Evolutionary conservation across 164 flowering plant genomes (phyloP), one percentile per base, ranked within the genome.

Genomic region (Liriodendron chinense): DNA sequence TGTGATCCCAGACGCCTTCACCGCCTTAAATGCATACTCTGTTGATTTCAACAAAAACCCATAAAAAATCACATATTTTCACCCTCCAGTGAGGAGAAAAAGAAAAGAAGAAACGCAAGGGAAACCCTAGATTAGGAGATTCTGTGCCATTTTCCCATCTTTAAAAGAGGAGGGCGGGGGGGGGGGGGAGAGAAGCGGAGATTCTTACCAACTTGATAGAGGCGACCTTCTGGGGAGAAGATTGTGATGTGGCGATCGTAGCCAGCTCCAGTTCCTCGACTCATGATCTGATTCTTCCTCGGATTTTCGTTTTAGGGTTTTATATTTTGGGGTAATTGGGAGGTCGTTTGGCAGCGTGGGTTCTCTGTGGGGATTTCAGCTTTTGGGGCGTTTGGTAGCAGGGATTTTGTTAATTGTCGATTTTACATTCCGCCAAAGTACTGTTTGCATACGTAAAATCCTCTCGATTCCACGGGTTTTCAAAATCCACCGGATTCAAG

Each of bases 21-120:
- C 97, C 1, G 99, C 99, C 88, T 96, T 96, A 65, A 96, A 96
- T 0, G 99, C 99, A 81, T 96, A 96, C 74, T 96, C 99, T 95
- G 85, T 26, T 56, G 64, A 74, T 73, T 56, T 24, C 1, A 25
- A 70, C 21, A 63, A 63, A 59, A 67, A 25, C 9, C 6, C 47
- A 25, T 7, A 14, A 20, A 66, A 74, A 24, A 3, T n/a, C 67
- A 24, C 28, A 25, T 24, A 18, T 23, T 67, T 6, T 10, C 69
- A 67, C 25, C 59, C 26, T 59, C 7, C 3, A 20, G 34, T 65
- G 26, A 24, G 12, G 23, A 9, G 22, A 5, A 7, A 23, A 23
- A 65, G 2, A 65, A 23, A 65, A 65, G 6, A 9, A 1, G 23
- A 65, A 23, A 65, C 7, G 2, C 9, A 24, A 34, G 16, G 24